Base-by-base conservation (phyloP, 352 stramenopile species). In the Phytophthora aleatoria region DNA sequence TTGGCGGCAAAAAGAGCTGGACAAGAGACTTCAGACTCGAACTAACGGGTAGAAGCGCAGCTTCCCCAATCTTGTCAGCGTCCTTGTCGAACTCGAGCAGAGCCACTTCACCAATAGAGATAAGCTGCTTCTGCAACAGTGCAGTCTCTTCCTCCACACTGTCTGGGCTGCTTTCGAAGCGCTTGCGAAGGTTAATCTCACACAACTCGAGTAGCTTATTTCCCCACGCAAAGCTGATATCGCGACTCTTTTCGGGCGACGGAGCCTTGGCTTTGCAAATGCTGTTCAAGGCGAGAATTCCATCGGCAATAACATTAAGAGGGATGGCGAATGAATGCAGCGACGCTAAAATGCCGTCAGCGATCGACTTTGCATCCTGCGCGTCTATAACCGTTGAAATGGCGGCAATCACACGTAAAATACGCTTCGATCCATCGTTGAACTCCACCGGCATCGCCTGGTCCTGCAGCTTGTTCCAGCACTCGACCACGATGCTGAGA, bases 71-170 rank as follows among this genome's bases (percentile, higher is more conserved):
- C 53, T 86, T 90, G n/a, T 94, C 81, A 36, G 82, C 77, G 42
- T 91, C 69, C 53, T 93, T 87, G 54, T 85, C 79, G 50, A 95
- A 93, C 52, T 93, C 87, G 13, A 95, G 76, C 15, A 95, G 53
- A 12, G 81, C 75, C 27, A 96, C 71, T 64, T 96, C 86, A 28
- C 88, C 88, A 35, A 96, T 83, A 13, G 73, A 89, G 45, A 92
- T 90, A 3, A 96, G 62, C 52, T 92, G 84, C 35, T 91, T 91
- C 62, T 96, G 84, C 36, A 95, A 53, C 20, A 90, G 50, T 13
- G 60, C 64, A 3, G 79, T 87, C 9, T 91, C 73, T 1, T 90
- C 77, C 31, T 76, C 55, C 8, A 94, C 72, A 20, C 73, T 72
- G 1, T 81, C 72, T 3, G 77, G 74, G 9, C 77, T 77, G 9